phyloP scores from a whole-genome alignment of 495 filamentous ascomycete genomes.

The Aspergillus olivimuriae region DNA sequence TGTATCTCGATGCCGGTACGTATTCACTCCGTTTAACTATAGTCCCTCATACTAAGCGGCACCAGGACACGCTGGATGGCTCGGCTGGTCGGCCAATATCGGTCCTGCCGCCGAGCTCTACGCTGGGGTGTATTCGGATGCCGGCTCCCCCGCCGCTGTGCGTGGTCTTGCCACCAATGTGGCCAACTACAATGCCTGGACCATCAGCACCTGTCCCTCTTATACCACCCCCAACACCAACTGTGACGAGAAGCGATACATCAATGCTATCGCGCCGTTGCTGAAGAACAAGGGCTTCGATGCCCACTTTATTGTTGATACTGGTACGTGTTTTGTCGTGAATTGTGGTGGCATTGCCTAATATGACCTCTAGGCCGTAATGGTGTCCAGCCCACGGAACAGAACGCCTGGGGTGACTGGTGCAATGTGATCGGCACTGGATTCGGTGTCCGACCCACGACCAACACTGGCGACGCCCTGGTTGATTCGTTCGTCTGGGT shows the following conservation, averaged over 20 bases:
- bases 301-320: constrained; percentile 67
- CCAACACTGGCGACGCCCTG: constrained; percentile 53
- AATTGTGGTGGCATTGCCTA: background rate
- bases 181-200: constrained; percentile 69
- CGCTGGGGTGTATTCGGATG: constrained; percentile 58
- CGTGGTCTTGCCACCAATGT: constrained; percentile 74
- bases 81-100: constrained; percentile 77
- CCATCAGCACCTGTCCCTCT: constrained; percentile 32
- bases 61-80: constrained; percentile 57
- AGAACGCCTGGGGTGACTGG: constrained; percentile 72
- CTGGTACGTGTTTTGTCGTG: constrained; percentile 17
- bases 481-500: constrained; percentile 77
- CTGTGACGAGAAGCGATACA: constrained; percentile 67
- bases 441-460: constrained; percentile 63
- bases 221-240: constrained; percentile 37
- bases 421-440: constrained; percentile 74
- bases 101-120: constrained; percentile 64
- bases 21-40: background rate
- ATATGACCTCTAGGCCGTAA: constrained; percentile 46
- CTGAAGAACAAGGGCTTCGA: constrained; percentile 58
- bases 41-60: too few species aligned
- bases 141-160: constrained; percentile 58
- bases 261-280: constrained; percentile 57
- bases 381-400: constrained; percentile 57
- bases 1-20: constrained; percentile 73